Evolutionary conservation across 2,329 filamentous ascomycete genomes (phyloP).

Genomic region (Colletotrichum spaethianum): DNA sequence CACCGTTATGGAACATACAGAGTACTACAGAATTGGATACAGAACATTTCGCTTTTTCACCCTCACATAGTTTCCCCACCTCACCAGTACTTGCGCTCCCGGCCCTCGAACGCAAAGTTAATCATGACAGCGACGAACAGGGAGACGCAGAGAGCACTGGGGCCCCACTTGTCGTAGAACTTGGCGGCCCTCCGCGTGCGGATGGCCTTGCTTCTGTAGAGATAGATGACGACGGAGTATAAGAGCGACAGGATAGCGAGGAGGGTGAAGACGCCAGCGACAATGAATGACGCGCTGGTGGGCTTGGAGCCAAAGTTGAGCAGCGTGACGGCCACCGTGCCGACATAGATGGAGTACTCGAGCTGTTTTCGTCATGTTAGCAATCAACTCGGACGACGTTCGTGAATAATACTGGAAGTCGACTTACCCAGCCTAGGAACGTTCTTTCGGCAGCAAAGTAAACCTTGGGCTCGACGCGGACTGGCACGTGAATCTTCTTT

Average conservation of each 20-base stretch:
- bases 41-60: neutral
- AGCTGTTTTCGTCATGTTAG: constrained; percentile 67
- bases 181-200: constrained; percentile 85
- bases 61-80: neutral
- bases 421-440: constrained; percentile 89
- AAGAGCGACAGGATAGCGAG: constrained; percentile 83
- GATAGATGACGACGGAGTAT: constrained; percentile 87
- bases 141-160: constrained; percentile 80
- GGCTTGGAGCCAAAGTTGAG: constrained; percentile 82
- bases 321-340: constrained; percentile 86
- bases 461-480: constrained; percentile 97
- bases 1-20: neutral
- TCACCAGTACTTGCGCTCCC: constrained; percentile 69
- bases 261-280: constrained; percentile 84
- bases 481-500: constrained; percentile 95
- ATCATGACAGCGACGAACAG: constrained; percentile 81
- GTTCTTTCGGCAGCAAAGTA: constrained; percentile 97
- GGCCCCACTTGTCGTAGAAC: constrained; percentile 93
- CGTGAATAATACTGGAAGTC: neutral
- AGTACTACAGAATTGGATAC: neutral
- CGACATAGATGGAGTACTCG: constrained; percentile 96
- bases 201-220: constrained; percentile 91
- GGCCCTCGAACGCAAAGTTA: constrained; percentile 86
- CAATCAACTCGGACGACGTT: neutral
- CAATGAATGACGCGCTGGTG: constrained; percentile 72